phyloP scores from a whole-genome alignment of 2,329 filamentous ascomycete genomes.

The Colletotrichum spinosum region DNA sequence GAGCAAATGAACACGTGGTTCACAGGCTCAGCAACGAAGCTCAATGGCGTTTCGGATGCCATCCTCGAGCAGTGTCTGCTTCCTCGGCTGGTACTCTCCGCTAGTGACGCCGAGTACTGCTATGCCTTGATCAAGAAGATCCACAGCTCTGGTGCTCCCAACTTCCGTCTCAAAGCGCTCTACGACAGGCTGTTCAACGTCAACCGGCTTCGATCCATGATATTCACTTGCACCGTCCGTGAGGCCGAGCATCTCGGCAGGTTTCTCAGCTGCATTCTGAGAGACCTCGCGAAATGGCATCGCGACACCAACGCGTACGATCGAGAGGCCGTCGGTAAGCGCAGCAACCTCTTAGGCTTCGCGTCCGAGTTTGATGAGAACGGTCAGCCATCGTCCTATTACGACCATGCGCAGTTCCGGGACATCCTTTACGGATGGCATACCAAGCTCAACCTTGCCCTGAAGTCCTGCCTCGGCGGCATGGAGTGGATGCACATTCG shows the following conservation, averaged over 20 bases:
- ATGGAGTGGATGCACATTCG: conserved; percentile 98
- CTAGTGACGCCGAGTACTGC: conserved; percentile 88
- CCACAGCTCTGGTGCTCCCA: conserved; percentile 84
- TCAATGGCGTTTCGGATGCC: conserved; percentile 76
- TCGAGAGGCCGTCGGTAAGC: conserved; percentile 75
- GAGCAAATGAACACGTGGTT: conserved; percentile 87
- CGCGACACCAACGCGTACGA: conserved; percentile 70
- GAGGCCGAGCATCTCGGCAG: conserved; percentile 95
- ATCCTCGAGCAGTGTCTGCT: conserved; percentile 92
- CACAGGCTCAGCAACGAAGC: conserved; percentile 68
- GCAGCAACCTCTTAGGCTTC: conserved; percentile 76
- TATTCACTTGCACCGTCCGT: conserved; percentile 89
- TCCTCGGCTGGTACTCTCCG: conserved; percentile 86
- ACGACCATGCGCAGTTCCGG: conserved; percentile 89
- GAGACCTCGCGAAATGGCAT: conserved; percentile 88
- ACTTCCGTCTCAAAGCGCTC: conserved; percentile 87
- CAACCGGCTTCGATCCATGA: conserved; percentile 82
- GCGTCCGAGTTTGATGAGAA: conserved; percentile 77
- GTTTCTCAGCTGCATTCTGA: conserved; percentile 85
- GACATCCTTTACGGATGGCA: conserved; percentile 93
- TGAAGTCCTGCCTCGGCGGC: conserved; percentile 84
- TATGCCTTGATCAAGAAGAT: conserved; percentile 89
- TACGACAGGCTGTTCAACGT: conserved; percentile 87
- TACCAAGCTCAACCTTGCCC: conserved; percentile 79
- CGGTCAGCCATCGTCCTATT: conserved; percentile 75